Evolutionary conservation across 2,329 filamentous ascomycete genomes (phyloP).

Genomic region (Metarhizium robertsii): DNA sequence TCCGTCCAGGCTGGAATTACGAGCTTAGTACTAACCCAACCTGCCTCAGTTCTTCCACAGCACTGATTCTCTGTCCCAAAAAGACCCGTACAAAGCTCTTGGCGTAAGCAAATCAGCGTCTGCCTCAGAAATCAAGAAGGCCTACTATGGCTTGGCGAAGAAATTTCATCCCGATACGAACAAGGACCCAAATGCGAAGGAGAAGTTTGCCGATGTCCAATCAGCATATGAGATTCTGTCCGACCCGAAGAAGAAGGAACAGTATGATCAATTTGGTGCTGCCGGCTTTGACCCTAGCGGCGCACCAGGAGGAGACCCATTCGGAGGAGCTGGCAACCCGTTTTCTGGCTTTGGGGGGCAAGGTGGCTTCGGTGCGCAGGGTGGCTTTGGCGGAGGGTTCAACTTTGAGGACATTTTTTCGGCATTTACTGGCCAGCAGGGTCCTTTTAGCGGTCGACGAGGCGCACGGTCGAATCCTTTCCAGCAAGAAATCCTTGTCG

Average conservation of each 20-base stretch:
- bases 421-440: constrained; percentile 59
- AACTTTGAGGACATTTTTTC: constrained; percentile 96
- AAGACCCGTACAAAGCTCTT: constrained; percentile 81
- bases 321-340: constrained; percentile 54
- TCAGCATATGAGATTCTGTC: constrained; percentile 89
- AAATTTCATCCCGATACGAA: constrained; percentile 98
- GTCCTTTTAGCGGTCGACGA: constrained; percentile 43
- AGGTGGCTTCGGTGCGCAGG: constrained; percentile 26
- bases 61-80: constrained; percentile 42
- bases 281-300: constrained; percentile 77
- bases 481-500: constrained; percentile 72
- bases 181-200: constrained; percentile 87
- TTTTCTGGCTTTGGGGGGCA: constrained; percentile 44
- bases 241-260: constrained; percentile 85
- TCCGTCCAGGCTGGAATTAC: not conserved
- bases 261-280: constrained; percentile 83
- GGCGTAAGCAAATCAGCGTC: constrained; percentile 78
- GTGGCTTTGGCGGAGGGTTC: constrained; percentile 72
- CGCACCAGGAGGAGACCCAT: constrained; percentile 50
- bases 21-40: not conserved
- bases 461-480: constrained; percentile 56
- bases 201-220: constrained; percentile 89
- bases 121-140: constrained; percentile 87
- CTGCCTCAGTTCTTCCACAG: constrained; percentile 47
- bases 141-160: constrained; percentile 94